Evolutionary conservation across 495 filamentous ascomycete genomes (phyloP), one percentile per base, ranked within the genome.

Genomic region (Podospora conica): DNA sequence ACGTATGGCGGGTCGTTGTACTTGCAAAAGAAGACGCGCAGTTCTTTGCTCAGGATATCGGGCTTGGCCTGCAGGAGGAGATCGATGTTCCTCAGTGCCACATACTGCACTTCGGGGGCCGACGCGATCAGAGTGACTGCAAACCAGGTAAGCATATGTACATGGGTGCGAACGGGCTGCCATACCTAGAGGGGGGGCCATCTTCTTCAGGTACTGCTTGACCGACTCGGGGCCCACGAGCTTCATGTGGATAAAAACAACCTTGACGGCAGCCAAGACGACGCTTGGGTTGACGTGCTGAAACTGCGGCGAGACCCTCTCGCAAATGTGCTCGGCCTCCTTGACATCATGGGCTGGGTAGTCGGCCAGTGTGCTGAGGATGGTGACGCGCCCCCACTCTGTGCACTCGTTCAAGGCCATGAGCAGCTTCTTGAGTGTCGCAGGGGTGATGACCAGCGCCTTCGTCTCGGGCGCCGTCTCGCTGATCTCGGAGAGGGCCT

Each of bases 11-110:
- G 95, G 73, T 98, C 95, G 75, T 98, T 97, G 81, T 98, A 98
- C 80, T 98, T 98, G 88, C 95, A 98, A 81, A 98, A 98, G 81
- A 98, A 98, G 2, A 98, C 95, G 58, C 95, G 88, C 60, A 98
- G 88, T 77, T 98, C 95, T 75, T 98, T 98, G 79, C 91, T 95
- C 2, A 98, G 82, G 59, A 98, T 97, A 73, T 96, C 93, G 2
- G 95, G 93, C 70, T 96, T 91, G 69, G 96, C 93, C 76, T 98
- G 95, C 33, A 98, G 83, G 6, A 98, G 81, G 56, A 98, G 87
- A 68, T 98, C 95, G 72, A 98, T 98, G 73, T 98, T 98, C 60
- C 95, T 82, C 61, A 98, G 79, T 22, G 95, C 95, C 56, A 98
- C 96, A 77, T 98, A 98, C 79, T 98, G 95, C 31, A 98, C 95